These are phyloP conservation scores for Chlorella sp. DNA, from an alignment of 139 green algal species.

Conservation along the genomic window DNA sequence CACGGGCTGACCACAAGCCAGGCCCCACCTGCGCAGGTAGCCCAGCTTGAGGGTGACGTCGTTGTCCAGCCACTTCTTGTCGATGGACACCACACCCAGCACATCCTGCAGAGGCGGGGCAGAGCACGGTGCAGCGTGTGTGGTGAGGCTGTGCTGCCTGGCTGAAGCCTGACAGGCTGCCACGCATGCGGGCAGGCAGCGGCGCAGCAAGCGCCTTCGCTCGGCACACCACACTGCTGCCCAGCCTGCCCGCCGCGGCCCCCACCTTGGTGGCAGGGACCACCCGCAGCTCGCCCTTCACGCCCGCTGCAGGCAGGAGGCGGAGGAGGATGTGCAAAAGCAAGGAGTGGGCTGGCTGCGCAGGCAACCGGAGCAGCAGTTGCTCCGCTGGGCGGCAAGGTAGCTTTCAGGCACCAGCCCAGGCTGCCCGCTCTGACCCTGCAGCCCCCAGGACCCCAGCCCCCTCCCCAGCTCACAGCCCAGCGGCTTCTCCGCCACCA, in stretches of 20 bases:
- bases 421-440: no score
- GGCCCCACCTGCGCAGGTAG: not conserved
- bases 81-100: not conserved
- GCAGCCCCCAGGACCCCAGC: not conserved
- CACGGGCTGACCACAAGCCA: not conserved
- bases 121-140: no score
- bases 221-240: no score
- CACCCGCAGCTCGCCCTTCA: slow-evolving; percentile 27
- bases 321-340: not conserved
- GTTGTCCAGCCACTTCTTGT: not conserved
- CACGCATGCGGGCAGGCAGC: no score
- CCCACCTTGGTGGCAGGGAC: no score
- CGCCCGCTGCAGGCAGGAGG: slow-evolving; percentile 19
- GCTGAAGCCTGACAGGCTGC: no score
- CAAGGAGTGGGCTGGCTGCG: not conserved
- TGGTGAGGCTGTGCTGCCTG: no score
- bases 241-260: no score
- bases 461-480: not conserved
- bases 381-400: not conserved
- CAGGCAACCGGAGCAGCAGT: not conserved
- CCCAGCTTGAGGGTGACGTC: slow-evolving; percentile 23
- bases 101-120: not conserved
- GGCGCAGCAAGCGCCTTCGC: no score
- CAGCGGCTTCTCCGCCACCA: slow-evolving; percentile 28
- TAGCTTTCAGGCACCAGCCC: no score